These are phyloP conservation scores for Apiospora aurea DNA, from an alignment of 2,329 filamentous ascomycete genomes.

Conservation along the genomic window DNA sequence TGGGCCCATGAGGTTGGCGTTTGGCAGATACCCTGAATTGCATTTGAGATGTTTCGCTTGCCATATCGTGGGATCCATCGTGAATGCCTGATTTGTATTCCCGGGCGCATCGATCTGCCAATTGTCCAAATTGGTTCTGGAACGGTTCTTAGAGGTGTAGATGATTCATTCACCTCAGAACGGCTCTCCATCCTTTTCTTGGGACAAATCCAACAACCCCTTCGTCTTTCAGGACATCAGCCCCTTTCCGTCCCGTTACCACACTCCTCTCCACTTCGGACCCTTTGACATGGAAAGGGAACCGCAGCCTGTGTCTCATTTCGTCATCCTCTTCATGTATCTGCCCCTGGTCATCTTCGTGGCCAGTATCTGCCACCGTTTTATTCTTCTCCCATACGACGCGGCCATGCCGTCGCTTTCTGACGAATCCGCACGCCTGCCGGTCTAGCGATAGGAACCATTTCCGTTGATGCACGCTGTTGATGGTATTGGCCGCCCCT, in stretches of 20 bases:
- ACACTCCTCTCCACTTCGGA: constrained; percentile 69
- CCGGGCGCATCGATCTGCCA: background rate
- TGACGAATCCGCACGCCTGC: constrained; percentile 62
- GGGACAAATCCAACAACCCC: constrained; percentile 62
- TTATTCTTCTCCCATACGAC: constrained; percentile 34
- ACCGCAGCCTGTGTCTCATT: constrained; percentile 43
- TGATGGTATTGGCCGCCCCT: constrained; percentile 70
- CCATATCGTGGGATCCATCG: background rate
- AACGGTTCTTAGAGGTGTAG: background rate
- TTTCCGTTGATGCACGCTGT: constrained; percentile 69
- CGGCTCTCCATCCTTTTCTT: constrained; percentile 65
- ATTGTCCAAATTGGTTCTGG: background rate
- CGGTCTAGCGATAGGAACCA: constrained; percentile 73
- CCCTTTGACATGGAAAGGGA: constrained; percentile 68
- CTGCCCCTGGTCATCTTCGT: background rate
- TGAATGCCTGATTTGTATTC: background rate
- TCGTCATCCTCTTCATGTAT: constrained; percentile 7
- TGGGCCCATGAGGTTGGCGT: constrained; percentile 21
- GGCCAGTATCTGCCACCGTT: background rate
- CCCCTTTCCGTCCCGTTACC: constrained; percentile 66
- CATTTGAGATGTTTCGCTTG: constrained; percentile 14
- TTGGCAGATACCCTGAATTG: constrained; percentile 25
- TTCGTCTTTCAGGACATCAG: constrained; percentile 68
- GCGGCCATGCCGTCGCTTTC: constrained; percentile 37
- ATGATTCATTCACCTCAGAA: constrained; percentile 46